These are phyloP conservation scores for Berkeleyomyces basicola DNA, from an alignment of 2,329 filamentous ascomycete genomes.

Conservation along the genomic window DNA sequence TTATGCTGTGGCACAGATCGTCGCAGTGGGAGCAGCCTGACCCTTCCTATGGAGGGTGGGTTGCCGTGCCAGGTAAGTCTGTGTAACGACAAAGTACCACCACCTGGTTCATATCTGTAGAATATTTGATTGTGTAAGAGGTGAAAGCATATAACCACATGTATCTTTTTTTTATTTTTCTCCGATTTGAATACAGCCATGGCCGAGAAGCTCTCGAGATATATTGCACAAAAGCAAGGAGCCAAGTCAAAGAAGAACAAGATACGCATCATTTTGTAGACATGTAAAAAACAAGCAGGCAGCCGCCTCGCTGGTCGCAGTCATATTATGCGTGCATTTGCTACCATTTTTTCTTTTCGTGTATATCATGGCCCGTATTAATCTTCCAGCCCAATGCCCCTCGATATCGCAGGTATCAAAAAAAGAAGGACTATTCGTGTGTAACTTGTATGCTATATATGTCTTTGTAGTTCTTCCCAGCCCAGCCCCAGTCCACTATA, in stretches of 20 bases:
- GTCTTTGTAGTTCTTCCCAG: neutral
- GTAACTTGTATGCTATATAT: neutral
- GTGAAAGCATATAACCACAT: too few relatives aligned
- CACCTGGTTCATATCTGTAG: neutral
- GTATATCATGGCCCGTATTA: slow-evolving; percentile 2
- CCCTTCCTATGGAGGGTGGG: slow-evolving; percentile 46
- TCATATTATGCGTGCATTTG: neutral
- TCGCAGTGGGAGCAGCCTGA: slow-evolving; percentile 37
- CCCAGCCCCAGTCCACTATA: neutral
- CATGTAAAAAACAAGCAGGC: neutral
- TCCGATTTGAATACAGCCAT: too few relatives aligned
- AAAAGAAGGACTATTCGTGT: neutral
- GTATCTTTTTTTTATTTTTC: too few relatives aligned
- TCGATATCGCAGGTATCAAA: neutral
- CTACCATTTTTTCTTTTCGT: neutral
- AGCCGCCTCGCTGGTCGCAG: neutral
- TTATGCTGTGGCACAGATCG: slow-evolving; percentile 21
- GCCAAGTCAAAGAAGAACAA: neutral
- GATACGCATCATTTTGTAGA: neutral
- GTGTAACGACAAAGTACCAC: neutral
- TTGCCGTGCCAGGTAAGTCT: slow-evolving; percentile 29
- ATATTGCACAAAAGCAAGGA: too few relatives aligned
- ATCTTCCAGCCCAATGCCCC: neutral
- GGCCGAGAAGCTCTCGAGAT: too few relatives aligned
- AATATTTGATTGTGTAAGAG: too few relatives aligned